phyloP scores from a whole-genome alignment of 768 basidiomycete genomes.

The Lentinula edodes region DNA sequence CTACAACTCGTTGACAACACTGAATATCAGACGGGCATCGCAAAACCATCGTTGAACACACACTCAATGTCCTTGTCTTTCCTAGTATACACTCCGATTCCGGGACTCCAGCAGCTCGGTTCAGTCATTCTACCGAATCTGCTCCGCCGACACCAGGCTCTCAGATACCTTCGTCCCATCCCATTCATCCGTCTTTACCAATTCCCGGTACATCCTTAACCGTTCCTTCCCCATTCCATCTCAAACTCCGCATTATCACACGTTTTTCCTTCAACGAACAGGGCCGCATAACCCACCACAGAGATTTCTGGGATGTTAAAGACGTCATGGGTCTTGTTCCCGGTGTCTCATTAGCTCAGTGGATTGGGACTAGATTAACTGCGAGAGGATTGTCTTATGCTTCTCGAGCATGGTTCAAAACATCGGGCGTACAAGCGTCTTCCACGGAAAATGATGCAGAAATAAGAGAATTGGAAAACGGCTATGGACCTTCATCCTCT shows the following conservation, averaged over 20 bases:
- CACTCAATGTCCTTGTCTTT: conserved; percentile 68
- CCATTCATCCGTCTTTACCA: conserved; percentile 42
- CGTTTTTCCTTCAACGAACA: conserved; percentile 77
- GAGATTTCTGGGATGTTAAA: conserved; percentile 78
- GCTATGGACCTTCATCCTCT: background rate
- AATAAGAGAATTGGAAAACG: background rate
- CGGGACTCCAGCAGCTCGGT: conserved; percentile 21
- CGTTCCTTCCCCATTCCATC: conserved; percentile 66
- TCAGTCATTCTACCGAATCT: conserved; percentile 28
- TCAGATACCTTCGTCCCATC: conserved; percentile 21
- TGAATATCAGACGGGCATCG: conserved; percentile 57
- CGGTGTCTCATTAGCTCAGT: conserved; percentile 60
- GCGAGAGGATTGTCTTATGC: conserved; percentile 40
- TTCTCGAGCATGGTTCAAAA: background rate
- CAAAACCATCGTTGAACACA: conserved; percentile 74
- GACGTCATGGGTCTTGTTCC: conserved; percentile 73
- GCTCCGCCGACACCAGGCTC: conserved; percentile 23
- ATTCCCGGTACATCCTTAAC: conserved; percentile 54
- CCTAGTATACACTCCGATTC: conserved; percentile 62
- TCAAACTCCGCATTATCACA: conserved; percentile 66
- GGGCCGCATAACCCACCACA: conserved; percentile 73
- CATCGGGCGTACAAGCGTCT: background rate
- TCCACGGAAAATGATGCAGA: background rate
- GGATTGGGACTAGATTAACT: conserved; percentile 59
- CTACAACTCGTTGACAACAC: background rate